phyloP scores from a whole-genome alignment of 2,329 filamentous ascomycete genomes.

The Aspergillus tubingensis region DNA sequence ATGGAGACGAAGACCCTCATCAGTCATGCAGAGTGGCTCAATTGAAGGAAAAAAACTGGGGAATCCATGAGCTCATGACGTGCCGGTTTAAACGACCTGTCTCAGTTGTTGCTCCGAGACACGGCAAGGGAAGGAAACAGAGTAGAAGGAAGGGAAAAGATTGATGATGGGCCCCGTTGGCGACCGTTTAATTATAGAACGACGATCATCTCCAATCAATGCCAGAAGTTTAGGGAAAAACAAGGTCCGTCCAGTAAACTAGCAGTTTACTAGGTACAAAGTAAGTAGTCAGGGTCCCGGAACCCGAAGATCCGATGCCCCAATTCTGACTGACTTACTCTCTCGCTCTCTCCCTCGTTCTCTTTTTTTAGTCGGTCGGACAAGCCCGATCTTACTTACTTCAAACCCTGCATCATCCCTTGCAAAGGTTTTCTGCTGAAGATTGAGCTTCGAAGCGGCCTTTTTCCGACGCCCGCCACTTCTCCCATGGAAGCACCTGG shows the following conservation, averaged over 20 bases:
- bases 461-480: background rate
- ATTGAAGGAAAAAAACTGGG: background rate
- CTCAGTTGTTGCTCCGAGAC: slow-evolving; percentile 1
- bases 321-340: background rate
- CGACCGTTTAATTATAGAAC: background rate
- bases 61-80: background rate
- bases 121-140: background rate
- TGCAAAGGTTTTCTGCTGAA: background rate
- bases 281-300: background rate
- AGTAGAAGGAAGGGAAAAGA: background rate
- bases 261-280: too few relatives aligned
- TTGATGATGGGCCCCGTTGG: too few relatives aligned
- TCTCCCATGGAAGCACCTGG: background rate
- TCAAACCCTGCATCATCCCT: too few relatives aligned
- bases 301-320: background rate
- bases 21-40: background rate
- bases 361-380: background rate
- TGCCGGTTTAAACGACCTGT: background rate
- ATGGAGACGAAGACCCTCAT: background rate
- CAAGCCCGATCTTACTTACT: background rate
- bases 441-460: background rate
- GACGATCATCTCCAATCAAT: background rate
- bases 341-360: too few relatives aligned
- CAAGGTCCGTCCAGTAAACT: too few relatives aligned
- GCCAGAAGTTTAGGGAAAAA: background rate